phyloP scores from a whole-genome alignment of 805 yeast genomes.

The Ogataea allantospora region DNA sequence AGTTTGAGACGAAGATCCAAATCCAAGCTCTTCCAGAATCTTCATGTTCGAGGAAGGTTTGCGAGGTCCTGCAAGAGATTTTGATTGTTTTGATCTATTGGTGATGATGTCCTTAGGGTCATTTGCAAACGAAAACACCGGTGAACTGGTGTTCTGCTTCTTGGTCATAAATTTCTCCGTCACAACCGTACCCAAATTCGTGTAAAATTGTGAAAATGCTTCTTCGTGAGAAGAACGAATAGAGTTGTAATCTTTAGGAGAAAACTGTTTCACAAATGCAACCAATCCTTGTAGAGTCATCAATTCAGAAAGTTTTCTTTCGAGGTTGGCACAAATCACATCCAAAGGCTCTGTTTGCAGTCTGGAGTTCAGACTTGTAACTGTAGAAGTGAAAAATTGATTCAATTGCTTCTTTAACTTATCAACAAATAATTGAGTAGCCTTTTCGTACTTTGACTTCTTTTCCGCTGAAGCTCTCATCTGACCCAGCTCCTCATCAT shows the following conservation, averaged over 20 bases:
- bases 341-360: slow-evolving; percentile 18
- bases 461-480: slow-evolving; percentile 75
- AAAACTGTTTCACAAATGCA: slow-evolving; percentile 58
- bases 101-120: slow-evolving; percentile 23
- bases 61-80: slow-evolving; percentile 9
- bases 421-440: slow-evolving; percentile 48
- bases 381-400: slow-evolving; percentile 28
- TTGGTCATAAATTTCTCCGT: slow-evolving; percentile 17
- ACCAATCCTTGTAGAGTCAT: slow-evolving; percentile 48
- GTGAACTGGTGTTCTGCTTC: not conserved
- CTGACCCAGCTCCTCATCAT: slow-evolving; percentile 47
- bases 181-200: slow-evolving; percentile 26
- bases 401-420: slow-evolving; percentile 38
- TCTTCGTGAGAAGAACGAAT: slow-evolving; percentile 41
- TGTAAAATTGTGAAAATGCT: slow-evolving; percentile 30
- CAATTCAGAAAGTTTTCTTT: slow-evolving; percentile 37
- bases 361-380: slow-evolving; percentile 32
- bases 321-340: slow-evolving; percentile 15
- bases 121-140: slow-evolving; percentile 22
- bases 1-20: slow-evolving; percentile 9
- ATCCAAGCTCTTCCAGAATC: slow-evolving; percentile 29
- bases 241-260: slow-evolving; percentile 44
- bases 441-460: slow-evolving; percentile 55
- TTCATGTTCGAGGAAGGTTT: slow-evolving; percentile 19
- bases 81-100: slow-evolving; percentile 11